These are phyloP conservation scores for Neurospora sublineolata DNA, from an alignment of 495 filamentous ascomycete genomes.

Conservation along the genomic window DNA sequence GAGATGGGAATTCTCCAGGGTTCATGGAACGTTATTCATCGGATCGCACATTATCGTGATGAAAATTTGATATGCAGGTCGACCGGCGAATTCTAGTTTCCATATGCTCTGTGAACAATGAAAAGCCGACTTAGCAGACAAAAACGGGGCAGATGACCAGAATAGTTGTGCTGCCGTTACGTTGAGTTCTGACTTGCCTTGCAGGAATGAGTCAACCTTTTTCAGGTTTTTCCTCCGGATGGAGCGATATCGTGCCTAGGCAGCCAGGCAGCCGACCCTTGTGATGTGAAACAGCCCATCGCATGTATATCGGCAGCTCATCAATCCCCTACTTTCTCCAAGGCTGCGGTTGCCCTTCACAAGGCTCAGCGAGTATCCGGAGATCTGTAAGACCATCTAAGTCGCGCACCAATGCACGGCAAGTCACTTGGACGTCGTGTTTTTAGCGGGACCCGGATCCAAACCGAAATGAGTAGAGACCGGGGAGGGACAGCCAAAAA, in stretches of 20 bases:
- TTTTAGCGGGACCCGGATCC: not conserved
- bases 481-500: not conserved
- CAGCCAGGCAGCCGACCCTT: not conserved
- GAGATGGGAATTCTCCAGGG: not conserved
- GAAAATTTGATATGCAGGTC: not conserved
- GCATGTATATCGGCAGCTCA: slow-evolving; percentile 2
- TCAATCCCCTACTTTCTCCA: not conserved
- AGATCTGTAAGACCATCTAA: not conserved
- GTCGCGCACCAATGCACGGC: not conserved
- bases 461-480: not conserved
- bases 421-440: not conserved
- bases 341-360: not conserved
- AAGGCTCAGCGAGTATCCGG: not conserved
- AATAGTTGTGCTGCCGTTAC: not conserved
- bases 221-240: not conserved
- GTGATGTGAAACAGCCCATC: slow-evolving; percentile 2
- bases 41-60: not conserved
- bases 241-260: not conserved
- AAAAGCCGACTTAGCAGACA: not conserved
- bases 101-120: not conserved
- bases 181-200: not conserved
- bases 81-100: not conserved
- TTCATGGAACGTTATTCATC: not conserved
- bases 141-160: not conserved
- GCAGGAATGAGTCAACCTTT: not conserved